Base-by-base conservation (phyloP, 305 asterid species). In the Salvia sclarea region DNA sequence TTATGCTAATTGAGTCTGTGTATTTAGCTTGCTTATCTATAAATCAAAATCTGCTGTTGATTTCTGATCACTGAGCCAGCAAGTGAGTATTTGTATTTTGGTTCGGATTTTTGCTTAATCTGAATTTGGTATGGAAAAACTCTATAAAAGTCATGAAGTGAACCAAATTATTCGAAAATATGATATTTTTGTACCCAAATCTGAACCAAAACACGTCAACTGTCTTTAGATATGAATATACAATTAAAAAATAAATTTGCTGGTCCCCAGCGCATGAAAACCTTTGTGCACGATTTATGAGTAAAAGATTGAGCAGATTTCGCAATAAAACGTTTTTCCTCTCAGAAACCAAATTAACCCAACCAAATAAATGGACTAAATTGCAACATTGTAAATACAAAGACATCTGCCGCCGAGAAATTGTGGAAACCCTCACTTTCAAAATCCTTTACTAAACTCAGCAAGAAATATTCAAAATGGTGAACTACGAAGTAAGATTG, bases 381-480 rank as follows among this genome's bases (percentile, higher is more conserved):
- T 17, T 48, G 8, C 50, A 17, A 13, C 0, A 44, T 13, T 8
- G 3, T 44, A 5, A 25, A 53, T 13, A 25, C 37, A 6, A 53
- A 28, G 61, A 28, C 61, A 25, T 54, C 3, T 30, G 12, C 41
- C 12, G 1, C 43, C 13, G 30, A n/a, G 13, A 55, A 55, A 14
- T 0, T 55, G 41, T 28, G 61, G 61, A 55, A 55, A n/a, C 41
- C 30, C 13, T 55, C 61, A 55, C 61, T 55, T n/a, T 55, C 61
- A 55, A 55, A 55, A 55, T 55, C 41, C 9, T 55, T 55, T 30
- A 28, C 24, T 41, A 55, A 55, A 55, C 3, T 8, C 12, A n/a
- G 8, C 43, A 55, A 30, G 61, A 55, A 55, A 55, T 0, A 0
- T 4, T 4, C 9, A 5, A 8, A 14, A 7, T 8, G 31, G 0